These are phyloP conservation scores for Flueggea neowawraea DNA, from an alignment of 441 rosid species.

Conservation along the genomic window DNA sequence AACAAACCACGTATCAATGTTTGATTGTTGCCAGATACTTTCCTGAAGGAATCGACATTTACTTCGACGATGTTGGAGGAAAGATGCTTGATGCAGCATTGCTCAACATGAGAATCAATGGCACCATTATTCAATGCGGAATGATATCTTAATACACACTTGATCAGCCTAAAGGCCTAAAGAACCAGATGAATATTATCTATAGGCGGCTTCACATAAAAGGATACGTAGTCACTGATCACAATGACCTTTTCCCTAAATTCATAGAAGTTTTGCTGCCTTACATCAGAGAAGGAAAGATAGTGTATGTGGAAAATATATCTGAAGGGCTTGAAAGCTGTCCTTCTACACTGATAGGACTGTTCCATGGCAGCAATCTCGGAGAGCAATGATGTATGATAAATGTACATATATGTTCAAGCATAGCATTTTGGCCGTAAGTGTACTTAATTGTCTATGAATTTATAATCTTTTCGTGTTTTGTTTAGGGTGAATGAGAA, in stretches of 20 bases:
- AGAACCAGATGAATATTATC: conserved; percentile 18
- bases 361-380: conserved; percentile 38
- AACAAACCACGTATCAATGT: too few species aligned
- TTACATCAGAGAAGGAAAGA: conserved; percentile 28
- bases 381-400: conserved; percentile 40
- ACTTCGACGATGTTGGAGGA: conserved; percentile 37
- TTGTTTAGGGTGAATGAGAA: too few species aligned
- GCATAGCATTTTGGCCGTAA: too few species aligned
- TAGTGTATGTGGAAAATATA: conserved; percentile 38
- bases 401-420: too few species aligned
- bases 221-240: conserved; percentile 28
- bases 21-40: conserved; percentile 16
- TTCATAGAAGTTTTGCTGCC: conserved; percentile 35
- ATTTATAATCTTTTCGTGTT: too few species aligned
- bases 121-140: conserved; percentile 33
- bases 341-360: conserved; percentile 36
- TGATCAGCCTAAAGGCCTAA: conserved; percentile 27
- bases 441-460: too few species aligned
- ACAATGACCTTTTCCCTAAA: conserved; percentile 21
- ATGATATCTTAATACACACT: conserved; percentile 45
- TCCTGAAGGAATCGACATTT: conserved; percentile 35
- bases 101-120: conserved; percentile 22
- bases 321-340: conserved; percentile 41
- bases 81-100: conserved; percentile 32
- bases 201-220: conserved; percentile 29